Percentiles rank a stretch among this genome's conserved stretches.
Conservation (phyloP, 495 filamentous ascomycete genomes). For the Penicillium canariense region DNA sequence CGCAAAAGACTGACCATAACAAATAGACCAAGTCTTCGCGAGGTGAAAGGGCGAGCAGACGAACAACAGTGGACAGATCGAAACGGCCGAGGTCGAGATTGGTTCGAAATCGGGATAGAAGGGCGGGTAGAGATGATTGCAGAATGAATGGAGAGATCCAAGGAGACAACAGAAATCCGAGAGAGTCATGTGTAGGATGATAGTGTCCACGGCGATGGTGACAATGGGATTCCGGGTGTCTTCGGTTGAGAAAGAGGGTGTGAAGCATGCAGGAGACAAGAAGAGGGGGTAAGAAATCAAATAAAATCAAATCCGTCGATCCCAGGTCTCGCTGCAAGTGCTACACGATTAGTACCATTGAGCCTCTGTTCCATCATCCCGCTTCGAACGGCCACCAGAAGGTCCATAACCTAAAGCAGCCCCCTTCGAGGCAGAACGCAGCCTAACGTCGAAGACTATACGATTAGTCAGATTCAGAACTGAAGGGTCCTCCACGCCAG, state of each 20-base stretch:
- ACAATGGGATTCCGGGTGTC: conserved; percentile 34
- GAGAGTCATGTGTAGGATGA: conserved; percentile 37
- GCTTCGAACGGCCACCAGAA: conserved; percentile 73
- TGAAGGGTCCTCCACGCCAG: conserved; percentile 70
- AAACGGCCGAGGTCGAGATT: conserved; percentile 38
- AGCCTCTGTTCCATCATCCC: conserved; percentile 59
- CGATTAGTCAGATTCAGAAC: conserved; percentile 78
- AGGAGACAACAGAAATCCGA: conserved; percentile 40
- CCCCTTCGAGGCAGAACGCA: conserved; percentile 89
- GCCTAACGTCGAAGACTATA: conserved; percentile 90
- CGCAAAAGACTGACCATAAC: not conserved
- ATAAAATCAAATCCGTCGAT: conserved; percentile 14
- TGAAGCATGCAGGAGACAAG: conserved; percentile 34
- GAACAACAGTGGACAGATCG: conserved; percentile 29
- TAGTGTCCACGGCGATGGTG: conserved; percentile 30
- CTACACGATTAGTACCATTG: conserved; percentile 61
- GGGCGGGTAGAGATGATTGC: conserved; percentile 37
- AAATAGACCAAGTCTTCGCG: conserved; percentile 5
- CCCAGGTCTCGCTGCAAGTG: conserved; percentile 30
- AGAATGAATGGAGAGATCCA: conserved; percentile 40
- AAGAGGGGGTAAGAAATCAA: conserved; percentile 17
- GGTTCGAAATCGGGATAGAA: conserved; percentile 39
- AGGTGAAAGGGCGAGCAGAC: conserved; percentile 11
- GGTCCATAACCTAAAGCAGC: conserved; percentile 67
- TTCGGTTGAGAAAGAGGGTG: conserved; percentile 25